Conservation (phyloP, 1,284 basidiomycete species). For the Amylostereum chailletii region DNA sequence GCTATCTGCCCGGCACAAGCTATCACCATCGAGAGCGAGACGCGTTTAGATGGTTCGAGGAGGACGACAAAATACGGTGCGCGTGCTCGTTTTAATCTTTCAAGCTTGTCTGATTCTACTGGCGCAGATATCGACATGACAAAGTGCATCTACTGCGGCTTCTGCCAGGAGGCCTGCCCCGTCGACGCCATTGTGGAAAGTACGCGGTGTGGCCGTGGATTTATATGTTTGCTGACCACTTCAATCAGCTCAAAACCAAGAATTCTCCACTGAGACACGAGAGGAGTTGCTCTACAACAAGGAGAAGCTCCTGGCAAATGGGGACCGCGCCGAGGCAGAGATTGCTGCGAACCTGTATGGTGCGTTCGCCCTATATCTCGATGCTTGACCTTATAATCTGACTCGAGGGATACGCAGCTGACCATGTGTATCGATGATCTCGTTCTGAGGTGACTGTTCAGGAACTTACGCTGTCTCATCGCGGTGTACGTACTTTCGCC, state of each 20-base stretch:
- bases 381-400: slow-evolving; percentile 10
- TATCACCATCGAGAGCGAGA: slow-evolving; percentile 98
- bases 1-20: slow-evolving; percentile 99
- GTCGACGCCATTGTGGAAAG: slow-evolving; percentile 99
- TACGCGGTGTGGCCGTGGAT: slow-evolving; percentile 32
- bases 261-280: slow-evolving; percentile 95
- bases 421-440: slow-evolving; percentile 53
- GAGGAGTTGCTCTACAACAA: slow-evolving; percentile 99
- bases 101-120: not conserved
- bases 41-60: slow-evolving; percentile 90
- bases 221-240: too few relatives aligned
- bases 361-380: slow-evolving; percentile 26
- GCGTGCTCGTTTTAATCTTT: slow-evolving; percentile 11
- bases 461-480: too few relatives aligned
- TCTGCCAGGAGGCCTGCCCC: slow-evolving; percentile 98
- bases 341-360: slow-evolving; percentile 89
- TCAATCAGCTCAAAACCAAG: slow-evolving; percentile 81
- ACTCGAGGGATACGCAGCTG: slow-evolving; percentile 29
- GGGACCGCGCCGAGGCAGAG: slow-evolving; percentile 94
- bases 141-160: slow-evolving; percentile 96
- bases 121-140: slow-evolving; percentile 88
- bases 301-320: slow-evolving; percentile 92
- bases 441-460: too few relatives aligned
- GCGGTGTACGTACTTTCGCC: too few relatives aligned
- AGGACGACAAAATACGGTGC: slow-evolving; percentile 94